These are phyloP conservation scores for Sarocladiaceae sp. DNA, from an alignment of 2,329 filamentous ascomycete genomes.

Conservation along the genomic window DNA sequence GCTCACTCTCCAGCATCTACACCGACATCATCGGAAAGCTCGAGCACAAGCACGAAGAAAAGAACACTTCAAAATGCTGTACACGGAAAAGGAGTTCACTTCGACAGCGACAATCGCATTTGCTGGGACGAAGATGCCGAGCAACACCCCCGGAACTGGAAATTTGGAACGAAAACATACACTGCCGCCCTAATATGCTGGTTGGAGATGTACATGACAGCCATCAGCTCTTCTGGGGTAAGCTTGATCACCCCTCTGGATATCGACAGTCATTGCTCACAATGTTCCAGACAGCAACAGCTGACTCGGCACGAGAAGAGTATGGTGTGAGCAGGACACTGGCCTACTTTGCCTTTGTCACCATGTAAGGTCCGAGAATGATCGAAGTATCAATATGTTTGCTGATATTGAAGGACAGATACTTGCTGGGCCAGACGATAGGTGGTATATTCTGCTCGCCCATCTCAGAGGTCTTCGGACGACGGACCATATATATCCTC, in stretches of 20 bases:
- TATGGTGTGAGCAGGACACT: neutral
- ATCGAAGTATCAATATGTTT: neutral
- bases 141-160: neutral
- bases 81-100: neutral
- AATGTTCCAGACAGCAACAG: neutral
- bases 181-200: neutral
- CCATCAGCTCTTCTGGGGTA: neutral
- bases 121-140: constrained; percentile 1
- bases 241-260: neutral
- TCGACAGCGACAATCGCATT: neutral
- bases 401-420: neutral
- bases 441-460: neutral
- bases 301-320: constrained; percentile 1
- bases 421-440: neutral
- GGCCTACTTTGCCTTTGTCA: neutral
- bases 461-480: neutral
- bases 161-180: neutral
- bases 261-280: neutral
- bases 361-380: neutral
- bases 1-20: neutral
- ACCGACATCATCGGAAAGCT: neutral
- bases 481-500: neutral
- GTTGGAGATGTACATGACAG: constrained; percentile 3
- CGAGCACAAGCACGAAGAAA: neutral
- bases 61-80: neutral